phyloP scores from a whole-genome alignment of 257 asterid species.

The Solanum sparsipilum region DNA sequence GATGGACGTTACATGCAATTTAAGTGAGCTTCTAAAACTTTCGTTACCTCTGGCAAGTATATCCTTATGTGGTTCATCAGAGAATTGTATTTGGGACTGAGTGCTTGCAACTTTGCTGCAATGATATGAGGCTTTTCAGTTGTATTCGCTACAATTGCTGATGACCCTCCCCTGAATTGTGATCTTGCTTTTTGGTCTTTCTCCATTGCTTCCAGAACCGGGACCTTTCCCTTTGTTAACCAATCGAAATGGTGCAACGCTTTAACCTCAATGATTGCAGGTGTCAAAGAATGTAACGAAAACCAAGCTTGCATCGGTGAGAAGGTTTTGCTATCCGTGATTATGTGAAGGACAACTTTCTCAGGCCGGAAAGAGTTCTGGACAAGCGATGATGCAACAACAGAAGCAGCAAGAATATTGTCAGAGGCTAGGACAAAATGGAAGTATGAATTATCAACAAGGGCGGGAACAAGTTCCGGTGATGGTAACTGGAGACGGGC shows the following conservation, averaged over 20 bases:
- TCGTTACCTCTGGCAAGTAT: slow-evolving; percentile 73
- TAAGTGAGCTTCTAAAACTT: background rate
- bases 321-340: slow-evolving; percentile 80
- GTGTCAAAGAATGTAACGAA: slow-evolving; percentile 66
- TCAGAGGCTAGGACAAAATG: slow-evolving; percentile 93
- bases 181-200: slow-evolving; percentile 80
- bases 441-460: slow-evolving; percentile 70
- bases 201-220: slow-evolving; percentile 95
- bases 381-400: slow-evolving; percentile 82
- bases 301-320: slow-evolving; percentile 98
- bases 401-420: slow-evolving; percentile 87
- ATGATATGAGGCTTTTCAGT: slow-evolving; percentile 67
- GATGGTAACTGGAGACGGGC: slow-evolving; percentile 96
- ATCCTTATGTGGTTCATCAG: slow-evolving; percentile 91
- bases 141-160: slow-evolving; percentile 72
- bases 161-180: slow-evolving; percentile 86
- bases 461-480: slow-evolving; percentile 74
- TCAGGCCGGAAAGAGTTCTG: slow-evolving; percentile 62
- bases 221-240: slow-evolving; percentile 86
- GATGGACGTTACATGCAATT: background rate
- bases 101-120: slow-evolving; percentile 92
- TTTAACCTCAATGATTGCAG: slow-evolving; percentile 81
- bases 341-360: slow-evolving; percentile 62
- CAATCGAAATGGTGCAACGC: slow-evolving; percentile 90
- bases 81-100: slow-evolving; percentile 91